A percentile compares a stretch with the other conserved stretches of the same genome.
Conservation (phyloP, 2,329 filamentous ascomycete genomes). For the Sporothrix mexicana region DNA sequence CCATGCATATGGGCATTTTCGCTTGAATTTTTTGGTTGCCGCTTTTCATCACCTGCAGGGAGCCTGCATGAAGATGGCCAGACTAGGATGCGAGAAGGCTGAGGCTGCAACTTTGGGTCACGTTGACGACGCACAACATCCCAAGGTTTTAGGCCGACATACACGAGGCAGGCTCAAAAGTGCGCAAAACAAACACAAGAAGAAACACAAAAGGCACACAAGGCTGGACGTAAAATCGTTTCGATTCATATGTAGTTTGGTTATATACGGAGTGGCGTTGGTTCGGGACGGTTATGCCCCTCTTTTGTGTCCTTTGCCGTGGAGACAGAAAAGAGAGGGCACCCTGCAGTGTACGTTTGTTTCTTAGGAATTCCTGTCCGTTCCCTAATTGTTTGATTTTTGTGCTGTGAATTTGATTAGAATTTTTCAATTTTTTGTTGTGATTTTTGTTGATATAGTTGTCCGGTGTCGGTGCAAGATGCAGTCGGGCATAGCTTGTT, state of each 20-base stretch:
- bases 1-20: not conserved
- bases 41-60: conserved; percentile 5
- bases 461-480: conserved; percentile 18
- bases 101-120: not conserved
- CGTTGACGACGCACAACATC: not conserved
- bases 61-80: not conserved
- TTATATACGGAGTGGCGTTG: conserved; percentile 33
- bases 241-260: conserved; percentile 28
- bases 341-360: conserved; percentile 27
- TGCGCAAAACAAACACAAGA: not conserved
- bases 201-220: not conserved
- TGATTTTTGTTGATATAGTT: not conserved
- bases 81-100: not conserved
- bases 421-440: conserved; percentile 21
- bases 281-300: conserved; percentile 21
- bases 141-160: not conserved
- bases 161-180: not conserved
- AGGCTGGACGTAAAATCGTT: not conserved
- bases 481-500: conserved; percentile 21
- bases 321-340: not conserved
- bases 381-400: conserved; percentile 20
- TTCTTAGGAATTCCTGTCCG: conserved; percentile 25
- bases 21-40: not conserved
- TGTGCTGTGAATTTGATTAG: not conserved
- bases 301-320: not conserved